A percentile compares a stretch with the other conserved stretches of the same genome.
Conservation (phyloP, 2,329 filamentous ascomycete species). For the Raffaelea albimanens region DNA sequence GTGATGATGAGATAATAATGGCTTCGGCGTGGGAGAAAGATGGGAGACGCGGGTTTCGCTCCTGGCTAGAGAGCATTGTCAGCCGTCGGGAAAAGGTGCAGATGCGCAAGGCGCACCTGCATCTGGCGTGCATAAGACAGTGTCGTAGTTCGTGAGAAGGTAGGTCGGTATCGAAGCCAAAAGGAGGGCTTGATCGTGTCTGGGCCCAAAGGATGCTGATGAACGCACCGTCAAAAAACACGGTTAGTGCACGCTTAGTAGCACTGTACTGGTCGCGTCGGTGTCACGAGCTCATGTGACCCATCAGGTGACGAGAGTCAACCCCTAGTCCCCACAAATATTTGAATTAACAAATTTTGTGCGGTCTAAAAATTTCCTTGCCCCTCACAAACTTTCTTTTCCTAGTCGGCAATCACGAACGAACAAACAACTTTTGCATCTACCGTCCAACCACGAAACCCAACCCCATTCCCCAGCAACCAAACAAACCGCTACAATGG, state of each 20-base stretch:
- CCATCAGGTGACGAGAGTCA: slow-evolving; percentile 10
- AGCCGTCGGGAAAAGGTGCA: not conserved
- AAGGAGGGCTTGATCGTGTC: not conserved
- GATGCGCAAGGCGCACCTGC: not conserved
- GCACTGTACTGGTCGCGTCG: slow-evolving; percentile 6
- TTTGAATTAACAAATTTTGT: slow-evolving; percentile 9
- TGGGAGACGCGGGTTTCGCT: no score
- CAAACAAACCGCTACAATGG: slow-evolving; percentile 65
- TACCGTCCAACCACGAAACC: slow-evolving; percentile 4
- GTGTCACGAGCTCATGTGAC: slow-evolving; percentile 20
- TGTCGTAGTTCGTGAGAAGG: not conserved
- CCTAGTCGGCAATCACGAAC: not conserved
- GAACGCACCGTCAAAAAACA: no score
- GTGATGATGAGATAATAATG: no score
- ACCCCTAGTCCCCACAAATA: not conserved
- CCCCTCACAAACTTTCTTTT: slow-evolving; percentile 1
- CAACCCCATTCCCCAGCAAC: not conserved
- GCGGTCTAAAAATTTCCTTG: slow-evolving; percentile 8
- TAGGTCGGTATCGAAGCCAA: not conserved
- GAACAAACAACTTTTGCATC: not conserved
- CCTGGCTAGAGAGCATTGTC: not conserved
- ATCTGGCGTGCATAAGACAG: not conserved
- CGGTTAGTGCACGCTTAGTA: no score
- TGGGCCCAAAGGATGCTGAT: slow-evolving; percentile 6
- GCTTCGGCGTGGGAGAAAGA: no score